Evolutionary conservation across 257 asterid genomes (phyloP), one percentile per base, ranked within the genome.

Genomic region (Euphrasia confusa): DNA sequence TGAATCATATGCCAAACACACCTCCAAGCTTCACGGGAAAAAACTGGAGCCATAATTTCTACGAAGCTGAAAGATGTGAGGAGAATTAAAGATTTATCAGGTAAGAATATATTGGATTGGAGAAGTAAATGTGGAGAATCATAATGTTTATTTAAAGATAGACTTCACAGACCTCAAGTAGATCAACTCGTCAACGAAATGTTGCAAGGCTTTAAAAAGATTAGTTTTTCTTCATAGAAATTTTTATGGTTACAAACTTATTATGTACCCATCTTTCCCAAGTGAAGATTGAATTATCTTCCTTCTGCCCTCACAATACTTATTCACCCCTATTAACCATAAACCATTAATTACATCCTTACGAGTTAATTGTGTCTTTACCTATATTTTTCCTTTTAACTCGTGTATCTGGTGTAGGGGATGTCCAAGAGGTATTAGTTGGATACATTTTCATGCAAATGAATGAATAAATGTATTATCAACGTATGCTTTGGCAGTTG

Each of bases 1-100:
- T 93, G 99, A 84, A 93, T 93, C 99, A 93, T 85, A 83, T 93
- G 97, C 99, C 99, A 93, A 68, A 90, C 96, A 73, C 99, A 93
- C 76, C 95, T 81, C 99, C 99, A 93, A 77, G 99, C 99, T 61
- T 82, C 93, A 32, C 96, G 89, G 68, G 99, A 90, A 70, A 89
- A 93, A 11, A 93, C 99, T 35, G 99, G 99, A 79, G 99, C 99
- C 99, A 93, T 93, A 68, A 93, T 93, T 84, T 93, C 99, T 75
- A 93, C 99, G 77, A 93, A 93, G 45, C 99, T 93, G 95, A 66
- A 77, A 58, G 17, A 10, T 47, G 17, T 7, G 5, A 33, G 33
- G 37, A 70, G 58, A 54, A 33, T 45, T 26, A 26, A 18, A 28
- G 26, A 45, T 49, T 55, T 66, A 35, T 57, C 65, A 40, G 7